phyloP scores from a whole-genome alignment of 768 basidiomycete genomes.

The Lactarius quietus region DNA sequence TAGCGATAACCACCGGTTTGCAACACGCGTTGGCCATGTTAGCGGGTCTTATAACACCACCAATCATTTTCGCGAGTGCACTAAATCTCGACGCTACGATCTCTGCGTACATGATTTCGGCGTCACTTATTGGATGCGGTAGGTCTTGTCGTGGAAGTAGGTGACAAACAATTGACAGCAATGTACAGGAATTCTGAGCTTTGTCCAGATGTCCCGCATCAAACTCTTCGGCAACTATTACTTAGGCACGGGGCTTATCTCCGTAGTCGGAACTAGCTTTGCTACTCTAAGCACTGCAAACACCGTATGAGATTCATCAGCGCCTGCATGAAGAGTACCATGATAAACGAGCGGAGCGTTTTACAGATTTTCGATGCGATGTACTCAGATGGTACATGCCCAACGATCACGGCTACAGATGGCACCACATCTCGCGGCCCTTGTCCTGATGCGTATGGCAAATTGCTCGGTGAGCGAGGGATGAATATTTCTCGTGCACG shows the following conservation, averaged over 20 bases:
- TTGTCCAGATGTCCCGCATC: slow-evolving; percentile 75
- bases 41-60: slow-evolving; percentile 77
- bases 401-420: slow-evolving; percentile 50
- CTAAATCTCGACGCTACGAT: slow-evolving; percentile 55
- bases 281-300: slow-evolving; percentile 72
- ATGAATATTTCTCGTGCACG: background rate
- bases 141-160: slow-evolving; percentile 28
- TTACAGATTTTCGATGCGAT: slow-evolving; percentile 68
- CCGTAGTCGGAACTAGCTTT: slow-evolving; percentile 80
- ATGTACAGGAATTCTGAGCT: slow-evolving; percentile 60
- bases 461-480: slow-evolving; percentile 53
- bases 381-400: slow-evolving; percentile 78
- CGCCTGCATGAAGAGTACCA: background rate
- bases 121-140: slow-evolving; percentile 78
- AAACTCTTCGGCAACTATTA: slow-evolving; percentile 59
- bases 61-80: slow-evolving; percentile 70
- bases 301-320: slow-evolving; percentile 42
- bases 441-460: slow-evolving; percentile 81
- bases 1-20: slow-evolving; percentile 70
- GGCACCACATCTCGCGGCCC: slow-evolving; percentile 55
- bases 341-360: background rate
- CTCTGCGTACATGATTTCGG: slow-evolving; percentile 76
- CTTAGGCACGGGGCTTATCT: slow-evolving; percentile 76
- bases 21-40: slow-evolving; percentile 82
- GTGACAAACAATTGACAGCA: background rate